Evolutionary conservation across 768 basidiomycete species (phyloP), one percentile per base, ranked within the genome.

Genomic region (Exsudoporus frostii): DNA sequence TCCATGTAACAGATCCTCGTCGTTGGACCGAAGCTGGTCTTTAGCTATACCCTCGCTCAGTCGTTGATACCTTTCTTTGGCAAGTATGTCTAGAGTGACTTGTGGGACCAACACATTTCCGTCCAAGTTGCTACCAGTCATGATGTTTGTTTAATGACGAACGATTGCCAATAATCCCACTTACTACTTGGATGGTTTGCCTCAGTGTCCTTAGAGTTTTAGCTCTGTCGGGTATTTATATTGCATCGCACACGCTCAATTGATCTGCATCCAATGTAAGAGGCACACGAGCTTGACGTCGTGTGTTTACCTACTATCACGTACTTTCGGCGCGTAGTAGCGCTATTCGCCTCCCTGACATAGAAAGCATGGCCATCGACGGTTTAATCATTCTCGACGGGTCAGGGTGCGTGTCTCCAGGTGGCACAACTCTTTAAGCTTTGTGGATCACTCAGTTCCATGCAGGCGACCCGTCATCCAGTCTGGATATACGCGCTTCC

Each of bases 21-120:
- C 56, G 94, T 98, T 34, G 95, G 94, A 47, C 96, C 96, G 37
- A 98, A 98, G 75, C 84, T 98, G 33, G 92, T 98, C 62, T 98
- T 98, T 81, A 93, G 91, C 63, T 98, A 96, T 76, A 98, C 96
- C 45, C 82, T 98, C 4, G 96, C 96, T 11, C 96, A 98, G 73
- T 90, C 88, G 17, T 78, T 98, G 71, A 98, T 98, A 76, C 95
- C 95, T 42, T 75, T 87, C 63, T 97, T 95, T 73, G 81, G 86
- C 39, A 83, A 91, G 70, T 95, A 90, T 70, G 90, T 91, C 56
- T 91, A 67, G 65, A 64, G 47, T 45, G 45, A 25, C 7, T 10
- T 14, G 24, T 45, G 22, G 22, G 24, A 29, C 20, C 50, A 27
- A 17, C n/a, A 30, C 19, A 19, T 38, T 34, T 19, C 20, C 5